Evolutionary conservation across 164 flowering plant genomes (phyloP).

Genomic region (Berberis vulgaris): DNA sequence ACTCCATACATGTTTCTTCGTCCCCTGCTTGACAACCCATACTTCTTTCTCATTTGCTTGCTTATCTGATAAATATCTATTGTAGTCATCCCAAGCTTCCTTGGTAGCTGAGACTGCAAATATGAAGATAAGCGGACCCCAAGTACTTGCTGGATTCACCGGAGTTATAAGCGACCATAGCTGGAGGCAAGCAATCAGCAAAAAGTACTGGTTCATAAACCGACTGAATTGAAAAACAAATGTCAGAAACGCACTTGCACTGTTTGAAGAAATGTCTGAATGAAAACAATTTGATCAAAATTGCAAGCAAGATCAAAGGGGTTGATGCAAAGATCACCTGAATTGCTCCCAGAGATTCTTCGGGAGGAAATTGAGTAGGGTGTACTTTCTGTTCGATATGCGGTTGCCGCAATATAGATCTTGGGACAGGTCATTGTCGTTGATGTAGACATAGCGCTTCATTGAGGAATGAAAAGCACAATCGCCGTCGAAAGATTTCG

Average conservation of each 20-base stretch:
- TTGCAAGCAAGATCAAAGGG: too few relatives aligned
- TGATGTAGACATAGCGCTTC: too few relatives aligned
- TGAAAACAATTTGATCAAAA: too few relatives aligned
- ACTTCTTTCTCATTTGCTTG: slow-evolving; percentile 97
- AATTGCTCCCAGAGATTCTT: too few relatives aligned
- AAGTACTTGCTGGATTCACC: slow-evolving; percentile 98
- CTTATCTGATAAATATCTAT: slow-evolving; percentile 91
- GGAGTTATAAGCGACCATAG: slow-evolving; percentile 99
- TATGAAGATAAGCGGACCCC: slow-evolving; percentile 98
- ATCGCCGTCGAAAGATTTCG: too few relatives aligned
- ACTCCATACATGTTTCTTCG: slow-evolving; percentile 60
- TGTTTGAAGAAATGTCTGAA: too few relatives aligned
- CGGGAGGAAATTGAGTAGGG: too few relatives aligned
- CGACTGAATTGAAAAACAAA: slow-evolving; percentile 52
- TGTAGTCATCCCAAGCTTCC: slow-evolving; percentile 99
- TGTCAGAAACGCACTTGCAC: neutral
- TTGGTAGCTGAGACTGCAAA: slow-evolving; percentile 97
- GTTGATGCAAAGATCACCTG: too few relatives aligned
- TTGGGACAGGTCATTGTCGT: too few relatives aligned
- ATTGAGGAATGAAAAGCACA: too few relatives aligned
- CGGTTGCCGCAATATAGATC: too few relatives aligned
- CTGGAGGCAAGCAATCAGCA: slow-evolving; percentile 98
- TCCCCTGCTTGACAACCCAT: slow-evolving; percentile 79
- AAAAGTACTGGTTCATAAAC: slow-evolving; percentile 96
- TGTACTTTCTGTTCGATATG: too few relatives aligned